Base-by-base conservation (phyloP, 1,284 basidiomycete genomes). In the Rhodotorula sp. region DNA sequence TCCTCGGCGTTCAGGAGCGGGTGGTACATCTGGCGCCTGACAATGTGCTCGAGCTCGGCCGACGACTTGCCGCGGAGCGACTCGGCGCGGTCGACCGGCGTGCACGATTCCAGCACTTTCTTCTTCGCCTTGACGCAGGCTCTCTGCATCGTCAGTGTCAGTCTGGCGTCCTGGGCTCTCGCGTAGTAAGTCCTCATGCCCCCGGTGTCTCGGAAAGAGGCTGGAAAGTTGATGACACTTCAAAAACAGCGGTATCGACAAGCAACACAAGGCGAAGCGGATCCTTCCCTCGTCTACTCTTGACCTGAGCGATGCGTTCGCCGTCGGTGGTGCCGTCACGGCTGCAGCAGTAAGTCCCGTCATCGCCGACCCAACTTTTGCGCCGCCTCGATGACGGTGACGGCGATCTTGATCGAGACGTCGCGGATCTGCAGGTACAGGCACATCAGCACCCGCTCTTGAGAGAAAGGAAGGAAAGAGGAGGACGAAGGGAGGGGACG, bases 341-440 rank as follows among this genome's bases (percentile, higher is more conserved):
- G 70, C 62, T 29, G 66, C 63, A 8, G 34, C 64, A 6, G 66
- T 68, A 23, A 54, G 66, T 62, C 23, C 29, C 54, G 18, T 16
- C 49, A 46, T 26, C 58, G 26, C 48, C 23, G 16, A 15, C 69
- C 72, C 47, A 76, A 65, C 56, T 75, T 86, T 81, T 94, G 91
- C 48, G 92, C 91, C 54, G 87, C 85, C 67, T 88, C 87, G 77
- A 94, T 89, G 67, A 94, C 91, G 58, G 86, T 84, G 65, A 83
- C 82, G 20, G 91, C 90, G 74, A 95, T 91, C 66, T 85, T 81
- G 3, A 87, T 87, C 76, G 90, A 91, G 78, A 95, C 93, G 77
- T 93, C 91, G 59, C 92, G 86, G 78, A 95, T 93, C 76, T 69
- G 63, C n/a, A 29, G 29, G 4, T 21, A 21, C 47, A 47, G 48